Conservation (phyloP, 2,329 filamentous ascomycete species). For the Fusarium kyushuense region DNA sequence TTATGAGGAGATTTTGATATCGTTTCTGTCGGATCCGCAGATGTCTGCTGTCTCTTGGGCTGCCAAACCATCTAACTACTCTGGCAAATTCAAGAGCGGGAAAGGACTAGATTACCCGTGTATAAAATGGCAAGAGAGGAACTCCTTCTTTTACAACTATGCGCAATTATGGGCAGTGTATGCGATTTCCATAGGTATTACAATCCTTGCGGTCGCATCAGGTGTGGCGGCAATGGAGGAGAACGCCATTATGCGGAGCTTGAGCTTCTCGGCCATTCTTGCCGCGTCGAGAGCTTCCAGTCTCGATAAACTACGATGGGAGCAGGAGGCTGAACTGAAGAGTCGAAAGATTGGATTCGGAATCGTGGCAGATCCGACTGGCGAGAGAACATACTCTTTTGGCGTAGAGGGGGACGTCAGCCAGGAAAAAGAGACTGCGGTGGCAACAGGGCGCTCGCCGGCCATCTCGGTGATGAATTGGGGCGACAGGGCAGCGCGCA, state of each 20-base stretch:
- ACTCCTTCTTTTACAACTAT: slow-evolving; percentile 40
- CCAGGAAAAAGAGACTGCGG: slow-evolving; percentile 37
- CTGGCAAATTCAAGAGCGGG: slow-evolving; percentile 27
- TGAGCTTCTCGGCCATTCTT: slow-evolving; percentile 45
- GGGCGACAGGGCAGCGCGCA: slow-evolving; percentile 37
- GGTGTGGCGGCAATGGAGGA: slow-evolving; percentile 43
- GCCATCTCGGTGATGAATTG: slow-evolving; percentile 42
- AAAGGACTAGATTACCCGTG: slow-evolving; percentile 29
- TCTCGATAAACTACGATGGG: slow-evolving; percentile 44
- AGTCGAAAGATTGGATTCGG: slow-evolving; percentile 43
- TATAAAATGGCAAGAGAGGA: slow-evolving; percentile 35
- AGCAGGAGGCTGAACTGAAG: slow-evolving; percentile 33
- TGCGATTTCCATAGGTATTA: slow-evolving; percentile 42
- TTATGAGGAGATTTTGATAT: slow-evolving; percentile 46
- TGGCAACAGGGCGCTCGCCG: slow-evolving; percentile 37
- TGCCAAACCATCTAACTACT: slow-evolving; percentile 24
- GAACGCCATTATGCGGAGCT: slow-evolving; percentile 42
- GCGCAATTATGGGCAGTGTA: slow-evolving; percentile 43
- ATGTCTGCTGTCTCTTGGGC: slow-evolving; percentile 46
- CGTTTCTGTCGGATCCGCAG: slow-evolving; percentile 44
- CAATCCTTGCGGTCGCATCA: slow-evolving; percentile 32
- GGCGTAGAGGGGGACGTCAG: slow-evolving; percentile 46
- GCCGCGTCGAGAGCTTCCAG: slow-evolving; percentile 43
- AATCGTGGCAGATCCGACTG: slow-evolving; percentile 37
- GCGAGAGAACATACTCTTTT: slow-evolving; percentile 42